Conservation (phyloP, 305 asterid species). For the Striga hermonthica region DNA sequence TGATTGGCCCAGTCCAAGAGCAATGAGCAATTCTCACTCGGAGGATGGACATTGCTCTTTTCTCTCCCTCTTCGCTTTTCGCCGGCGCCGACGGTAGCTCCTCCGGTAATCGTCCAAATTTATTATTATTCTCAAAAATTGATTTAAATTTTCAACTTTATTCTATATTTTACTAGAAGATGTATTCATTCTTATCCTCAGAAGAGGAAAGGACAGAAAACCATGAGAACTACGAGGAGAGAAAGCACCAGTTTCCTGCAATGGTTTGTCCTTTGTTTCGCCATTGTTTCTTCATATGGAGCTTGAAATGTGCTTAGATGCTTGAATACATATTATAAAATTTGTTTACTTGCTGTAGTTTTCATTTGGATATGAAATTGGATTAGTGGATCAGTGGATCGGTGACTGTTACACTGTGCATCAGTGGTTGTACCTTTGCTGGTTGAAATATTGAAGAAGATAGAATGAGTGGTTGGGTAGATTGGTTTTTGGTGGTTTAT, state of each 20-base stretch:
- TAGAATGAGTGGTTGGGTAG: no score
- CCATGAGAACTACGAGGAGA: conserved; percentile 56
- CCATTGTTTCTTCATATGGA: not conserved
- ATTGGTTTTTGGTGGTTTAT: no score
- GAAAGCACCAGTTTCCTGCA: conserved; percentile 71
- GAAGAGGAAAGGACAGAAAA: conserved; percentile 54
- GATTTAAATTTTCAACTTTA: not conserved
- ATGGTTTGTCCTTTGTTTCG: conserved; percentile 41
- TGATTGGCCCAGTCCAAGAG: conserved; percentile 25
- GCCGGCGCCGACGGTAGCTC: conserved; percentile 57
- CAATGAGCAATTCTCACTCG: not conserved
- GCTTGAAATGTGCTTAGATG: conserved; percentile 6
- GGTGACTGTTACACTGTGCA: conserved; percentile 8
- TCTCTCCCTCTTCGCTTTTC: conserved; percentile 84
- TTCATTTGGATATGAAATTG: conserved; percentile 3
- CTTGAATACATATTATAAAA: conserved; percentile 4
- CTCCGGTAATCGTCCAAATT: conserved; percentile 40
- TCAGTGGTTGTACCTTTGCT: conserved; percentile 25
- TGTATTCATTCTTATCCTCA: conserved; percentile 17
- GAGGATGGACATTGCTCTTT: conserved; percentile 81
- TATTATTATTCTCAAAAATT: conserved; percentile 4
- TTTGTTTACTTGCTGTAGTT: not conserved
- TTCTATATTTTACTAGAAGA: not conserved
- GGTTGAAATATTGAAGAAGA: not conserved
- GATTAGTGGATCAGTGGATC: not conserved